Evolutionary conservation across 768 basidiomycete species (phyloP).

Genomic region (Leccinellum luteum): DNA sequence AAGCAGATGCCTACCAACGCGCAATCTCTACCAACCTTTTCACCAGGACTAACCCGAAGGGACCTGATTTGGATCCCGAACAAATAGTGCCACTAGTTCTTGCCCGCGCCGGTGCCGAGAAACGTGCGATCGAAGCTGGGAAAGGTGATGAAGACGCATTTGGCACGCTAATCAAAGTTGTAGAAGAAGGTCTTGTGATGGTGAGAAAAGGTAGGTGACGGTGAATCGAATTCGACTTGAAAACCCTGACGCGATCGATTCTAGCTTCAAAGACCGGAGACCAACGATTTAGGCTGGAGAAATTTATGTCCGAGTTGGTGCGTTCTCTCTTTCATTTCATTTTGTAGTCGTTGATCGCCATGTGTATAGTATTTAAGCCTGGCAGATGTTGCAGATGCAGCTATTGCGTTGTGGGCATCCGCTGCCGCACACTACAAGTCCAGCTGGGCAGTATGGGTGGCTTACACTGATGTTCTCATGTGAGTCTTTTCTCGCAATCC

Average conservation of each 20-base stretch:
- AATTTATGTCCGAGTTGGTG: constrained; percentile 75
- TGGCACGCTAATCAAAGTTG: constrained; percentile 49
- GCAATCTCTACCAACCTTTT: constrained; percentile 57
- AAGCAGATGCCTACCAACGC: constrained; percentile 53
- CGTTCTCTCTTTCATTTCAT: constrained; percentile 28
- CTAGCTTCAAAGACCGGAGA: constrained; percentile 70
- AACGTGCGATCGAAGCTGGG: constrained; percentile 48
- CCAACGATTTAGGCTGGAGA: constrained; percentile 75
- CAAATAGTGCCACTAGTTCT: constrained; percentile 62
- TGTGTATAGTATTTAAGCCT: constrained; percentile 43
- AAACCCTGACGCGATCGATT: not conserved
- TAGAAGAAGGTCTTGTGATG: constrained; percentile 63
- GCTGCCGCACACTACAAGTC: constrained; percentile 66
- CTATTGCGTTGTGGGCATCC: constrained; percentile 60
- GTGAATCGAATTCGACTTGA: not conserved
- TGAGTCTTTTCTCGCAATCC: constrained; percentile 33
- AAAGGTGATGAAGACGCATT: constrained; percentile 52
- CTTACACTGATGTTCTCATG: constrained; percentile 74
- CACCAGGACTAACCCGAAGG: constrained; percentile 27
- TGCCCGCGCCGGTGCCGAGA: constrained; percentile 64
- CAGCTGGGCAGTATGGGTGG: constrained; percentile 73
- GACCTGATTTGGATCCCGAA: constrained; percentile 48
- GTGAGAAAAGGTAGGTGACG: constrained; percentile 51
- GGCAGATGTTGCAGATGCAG: constrained; percentile 50
- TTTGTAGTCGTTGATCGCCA: not conserved